phyloP scores from a whole-genome alignment of 2,329 filamentous ascomycete genomes.

The Fusarium euwallaceae region DNA sequence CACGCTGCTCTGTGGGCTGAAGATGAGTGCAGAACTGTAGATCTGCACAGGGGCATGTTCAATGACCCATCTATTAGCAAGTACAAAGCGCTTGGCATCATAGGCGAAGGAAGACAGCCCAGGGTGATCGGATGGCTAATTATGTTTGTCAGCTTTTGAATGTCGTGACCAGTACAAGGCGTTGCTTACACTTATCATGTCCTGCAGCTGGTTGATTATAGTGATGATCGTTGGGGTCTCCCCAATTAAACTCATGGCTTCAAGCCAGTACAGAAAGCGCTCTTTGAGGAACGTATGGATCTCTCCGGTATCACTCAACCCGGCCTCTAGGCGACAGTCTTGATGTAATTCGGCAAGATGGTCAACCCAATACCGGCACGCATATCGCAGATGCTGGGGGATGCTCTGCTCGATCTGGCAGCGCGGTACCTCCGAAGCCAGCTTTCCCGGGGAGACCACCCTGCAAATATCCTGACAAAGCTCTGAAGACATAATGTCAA shows the following conservation, averaged over 20 bases:
- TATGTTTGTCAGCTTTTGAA: neutral
- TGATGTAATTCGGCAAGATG: neutral
- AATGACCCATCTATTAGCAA: slow-evolving; percentile 1
- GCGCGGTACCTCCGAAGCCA: neutral
- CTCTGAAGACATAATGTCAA: neutral
- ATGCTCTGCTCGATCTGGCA: neutral
- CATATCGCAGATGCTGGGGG: neutral
- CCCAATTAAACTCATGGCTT: slow-evolving; percentile 6
- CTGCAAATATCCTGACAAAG: slow-evolving; percentile 14
- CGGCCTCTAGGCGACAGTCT: neutral
- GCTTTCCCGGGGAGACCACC: neutral
- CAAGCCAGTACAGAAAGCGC: slow-evolving; percentile 11
- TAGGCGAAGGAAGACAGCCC: neutral
- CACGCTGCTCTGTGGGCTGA: slow-evolving; percentile 6
- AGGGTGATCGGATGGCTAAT: neutral
- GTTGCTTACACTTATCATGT: neutral
- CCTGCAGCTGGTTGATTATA: neutral
- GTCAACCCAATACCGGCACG: slow-evolving; percentile 15
- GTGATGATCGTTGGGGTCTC: neutral
- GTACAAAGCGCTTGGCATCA: slow-evolving; percentile 2
- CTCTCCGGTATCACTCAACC: neutral
- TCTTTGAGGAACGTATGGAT: slow-evolving; percentile 7
- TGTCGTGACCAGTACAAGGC: no score
- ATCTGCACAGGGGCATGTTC: slow-evolving; percentile 16
- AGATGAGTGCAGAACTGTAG: slow-evolving; percentile 6